Base-by-base conservation (phyloP, 2,329 filamentous ascomycete genomes). In the Pseudogymnoascus sp. region DNA sequence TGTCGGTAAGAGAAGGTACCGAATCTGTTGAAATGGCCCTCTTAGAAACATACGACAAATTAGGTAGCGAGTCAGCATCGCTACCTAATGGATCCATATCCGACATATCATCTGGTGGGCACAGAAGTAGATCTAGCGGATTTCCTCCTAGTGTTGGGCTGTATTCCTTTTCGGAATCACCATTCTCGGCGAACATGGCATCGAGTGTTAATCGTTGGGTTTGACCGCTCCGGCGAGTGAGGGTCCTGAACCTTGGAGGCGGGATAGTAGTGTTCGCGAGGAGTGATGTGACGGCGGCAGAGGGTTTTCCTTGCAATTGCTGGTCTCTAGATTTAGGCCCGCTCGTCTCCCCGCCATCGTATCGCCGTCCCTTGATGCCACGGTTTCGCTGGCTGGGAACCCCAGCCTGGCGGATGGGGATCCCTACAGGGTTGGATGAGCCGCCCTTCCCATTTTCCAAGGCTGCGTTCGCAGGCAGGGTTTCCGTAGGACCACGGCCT, bases 221-320 rank as follows among this genome's bases (percentile, higher is more conserved):
- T 55, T 66, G 61, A 49, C 62, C 60, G 16, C 61, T 66, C 29
- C 65, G 64, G 49, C 60, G 62, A 41, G 68, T 68, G 37, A 61
- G 37, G 33, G 61, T 67, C 29, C 64, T 66, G 43, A 63, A 71
- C 62, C 74, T 78, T 66, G 78, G 73, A 59, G 80, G 72, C 67
- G 77, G 85, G 59, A 88, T 88, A 65, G 78, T 81, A 31, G 85
- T 88, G 61, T 85, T 77, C 33, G 85, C 85, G 35, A 88, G 75
- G 29, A 88, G 75, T 11, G 83, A 83, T 5, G 83, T 83, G 29
- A 87, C 79, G 0, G 83, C 85, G 0, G 84, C 58, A 39, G 33
- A 60, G 21, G 33, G 19, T 19, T 26, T 60, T 12, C 35, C 33
- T 39, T 60, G 58, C 11, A 33, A 23, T 23, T 37, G 21, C 14